Percentiles rank a stretch among this genome's conserved stretches.
Evolutionary conservation across 2,329 filamentous ascomycete genomes (phyloP).

Genomic region (Cladosporium phlei): DNA sequence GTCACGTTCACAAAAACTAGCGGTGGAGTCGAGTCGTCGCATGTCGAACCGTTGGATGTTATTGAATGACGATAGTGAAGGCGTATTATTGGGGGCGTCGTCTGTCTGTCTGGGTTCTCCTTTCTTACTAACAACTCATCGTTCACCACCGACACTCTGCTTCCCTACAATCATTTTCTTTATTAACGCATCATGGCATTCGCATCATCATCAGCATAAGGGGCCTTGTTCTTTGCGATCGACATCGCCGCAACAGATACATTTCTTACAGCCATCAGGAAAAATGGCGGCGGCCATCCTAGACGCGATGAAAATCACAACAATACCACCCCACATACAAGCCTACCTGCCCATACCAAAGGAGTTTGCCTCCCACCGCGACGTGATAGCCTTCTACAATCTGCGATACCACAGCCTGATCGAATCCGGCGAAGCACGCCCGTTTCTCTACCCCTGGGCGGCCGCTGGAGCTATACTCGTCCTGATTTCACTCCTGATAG

Average conservation of each 20-base stretch:
- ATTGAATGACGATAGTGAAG: conserved; percentile 5
- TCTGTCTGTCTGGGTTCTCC: background rate
- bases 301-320: background rate
- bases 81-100: background rate
- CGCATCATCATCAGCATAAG: background rate
- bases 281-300: background rate
- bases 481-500: conserved; percentile 49
- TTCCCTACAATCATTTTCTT: no score
- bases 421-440: conserved; percentile 35
- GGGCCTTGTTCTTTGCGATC: background rate
- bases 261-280: background rate
- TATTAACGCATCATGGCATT: no score
- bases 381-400: conserved; percentile 28
- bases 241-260: background rate
- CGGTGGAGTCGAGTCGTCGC: no score
- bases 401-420: conserved; percentile 38
- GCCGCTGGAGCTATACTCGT: conserved; percentile 37
- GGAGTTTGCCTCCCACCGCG: background rate
- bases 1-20: conserved; percentile 6
- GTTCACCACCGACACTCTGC: no score
- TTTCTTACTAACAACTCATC: background rate
- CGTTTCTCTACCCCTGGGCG: conserved; percentile 43
- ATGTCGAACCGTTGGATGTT: conserved; percentile 3
- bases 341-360: conserved; percentile 2
- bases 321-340: background rate